Evolutionary conservation across 1,284 basidiomycete genomes (phyloP).

Genomic region (Malassezia caprae): DNA sequence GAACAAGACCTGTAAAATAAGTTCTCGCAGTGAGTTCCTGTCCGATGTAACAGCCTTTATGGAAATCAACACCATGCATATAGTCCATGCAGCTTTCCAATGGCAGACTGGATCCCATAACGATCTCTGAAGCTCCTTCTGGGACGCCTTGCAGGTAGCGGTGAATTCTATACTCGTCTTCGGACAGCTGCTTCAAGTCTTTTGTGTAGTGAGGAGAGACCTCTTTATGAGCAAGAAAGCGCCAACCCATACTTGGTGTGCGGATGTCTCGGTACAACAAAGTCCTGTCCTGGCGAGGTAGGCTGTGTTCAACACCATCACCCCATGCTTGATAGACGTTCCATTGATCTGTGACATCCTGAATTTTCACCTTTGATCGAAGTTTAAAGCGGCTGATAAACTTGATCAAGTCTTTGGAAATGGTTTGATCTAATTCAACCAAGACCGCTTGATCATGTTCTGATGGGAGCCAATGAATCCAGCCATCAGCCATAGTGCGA

Average conservation of each 20-base stretch:
- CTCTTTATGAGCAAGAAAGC: conserved; percentile 18
- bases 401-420: conserved; percentile 54
- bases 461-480: conserved; percentile 57
- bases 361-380: conserved; percentile 73
- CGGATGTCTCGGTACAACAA: conserved; percentile 20
- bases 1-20: conserved; percentile 81
- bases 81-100: conserved; percentile 87
- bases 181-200: neutral
- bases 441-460: conserved; percentile 53
- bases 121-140: conserved; percentile 71
- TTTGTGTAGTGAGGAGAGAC: neutral
- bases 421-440: conserved; percentile 62
- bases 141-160: conserved; percentile 75
- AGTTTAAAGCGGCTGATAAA: conserved; percentile 76
- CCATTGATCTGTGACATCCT: conserved; percentile 63
- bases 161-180: conserved; percentile 59
- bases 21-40: conserved; percentile 95
- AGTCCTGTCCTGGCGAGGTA: neutral
- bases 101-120: conserved; percentile 68
- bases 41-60: conserved; percentile 95
- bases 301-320: neutral
- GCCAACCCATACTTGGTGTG: conserved; percentile 29
- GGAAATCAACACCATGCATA: conserved; percentile 90
- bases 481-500: conserved; percentile 75
- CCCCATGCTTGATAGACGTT: conserved; percentile 74